Evolutionary conservation across 1,284 basidiomycete species (phyloP), one percentile per base, ranked within the genome.

Genomic region (Ceratobasidium sp.): DNA sequence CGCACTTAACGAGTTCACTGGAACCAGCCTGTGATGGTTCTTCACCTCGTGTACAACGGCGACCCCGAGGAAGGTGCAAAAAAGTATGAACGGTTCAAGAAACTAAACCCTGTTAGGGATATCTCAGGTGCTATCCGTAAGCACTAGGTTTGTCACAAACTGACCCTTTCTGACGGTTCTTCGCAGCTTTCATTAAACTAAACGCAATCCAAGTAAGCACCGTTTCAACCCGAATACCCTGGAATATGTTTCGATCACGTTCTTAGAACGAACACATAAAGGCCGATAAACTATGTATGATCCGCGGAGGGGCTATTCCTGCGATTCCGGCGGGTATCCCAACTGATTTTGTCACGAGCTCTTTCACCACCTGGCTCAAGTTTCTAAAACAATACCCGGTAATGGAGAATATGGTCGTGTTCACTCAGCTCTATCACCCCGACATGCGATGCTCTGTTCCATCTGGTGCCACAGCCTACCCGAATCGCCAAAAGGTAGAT

Each of bases 381-480:
- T 41, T 74, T 51, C 24, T 73, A 27, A 27, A 43, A 29, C 39
- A 58, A 9, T 16, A 46, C 29, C 75, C 49, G 8, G 66, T 37
- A 37, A 58, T 48, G 13, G 34, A 31, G 16, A 65, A 24, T 74
- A 76, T 29, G 1, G 78, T 76, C 27, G 59, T 86, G 9, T 75
- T 84, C 8, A 83, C 84, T 72, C 86, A 88, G 77, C 84, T 85
- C 75, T 80, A 84, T 76, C 82, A 84, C 9, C 80, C 83, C 29
- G 76, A 76, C 2, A 85, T 84, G 75, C 79, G 86, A 62, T 81
- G 80, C 72, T 79, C 82, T 13, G 82, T 87, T 7, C 80, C 76
- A 2, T 78, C 79, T 22, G 80, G 80, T 29, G 81, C 78, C n/a
- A 85, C 84, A 0, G 85, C 86, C 5, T 79, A 77, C 27, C 58